Evolutionary conservation across 805 yeast genomes (phyloP).

Genomic region (Novakomyces olei): DNA sequence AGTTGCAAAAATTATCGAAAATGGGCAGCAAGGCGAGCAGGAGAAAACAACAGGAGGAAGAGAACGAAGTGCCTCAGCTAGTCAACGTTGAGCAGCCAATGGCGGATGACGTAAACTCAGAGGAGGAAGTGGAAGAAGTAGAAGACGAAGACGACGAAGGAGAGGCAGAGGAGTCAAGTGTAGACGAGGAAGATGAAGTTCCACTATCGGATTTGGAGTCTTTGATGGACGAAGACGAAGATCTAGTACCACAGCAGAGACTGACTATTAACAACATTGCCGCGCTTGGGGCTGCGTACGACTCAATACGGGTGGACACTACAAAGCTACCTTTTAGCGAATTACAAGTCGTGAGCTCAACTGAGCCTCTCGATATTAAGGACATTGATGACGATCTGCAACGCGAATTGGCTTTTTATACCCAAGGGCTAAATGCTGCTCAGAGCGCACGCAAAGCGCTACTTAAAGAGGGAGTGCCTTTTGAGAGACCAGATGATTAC

Average conservation of each 20-base stretch:
- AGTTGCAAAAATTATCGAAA: too few relatives aligned
- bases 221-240: conserved; percentile 76
- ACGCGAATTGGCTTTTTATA: conserved; percentile 85
- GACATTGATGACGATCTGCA: conserved; percentile 83
- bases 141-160: conserved; percentile 30
- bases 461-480: conserved; percentile 46
- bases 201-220: conserved; percentile 69
- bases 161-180: conserved; percentile 25
- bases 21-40: too few relatives aligned
- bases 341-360: conserved; percentile 52
- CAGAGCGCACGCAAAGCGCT: conserved; percentile 44
- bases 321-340: conserved; percentile 51
- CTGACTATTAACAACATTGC: conserved; percentile 67
- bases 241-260: conserved; percentile 77
- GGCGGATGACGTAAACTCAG: too few relatives aligned
- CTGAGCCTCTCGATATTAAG: conserved; percentile 30
- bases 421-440: conserved; percentile 78
- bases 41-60: too few relatives aligned
- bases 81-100: too few relatives aligned
- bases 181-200: conserved; percentile 34
- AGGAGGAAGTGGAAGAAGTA: conserved; percentile 24
- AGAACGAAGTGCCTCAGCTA: too few relatives aligned
- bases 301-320: conserved; percentile 12
- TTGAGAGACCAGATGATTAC: conserved; percentile 81
- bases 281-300: conserved; percentile 27